Percentiles rank a stretch among this genome's conserved stretches.
These are phyloP conservation scores for Keithomyces neogunnii DNA, from an alignment of 2,329 filamentous ascomycete genomes.

Conservation along the genomic window DNA sequence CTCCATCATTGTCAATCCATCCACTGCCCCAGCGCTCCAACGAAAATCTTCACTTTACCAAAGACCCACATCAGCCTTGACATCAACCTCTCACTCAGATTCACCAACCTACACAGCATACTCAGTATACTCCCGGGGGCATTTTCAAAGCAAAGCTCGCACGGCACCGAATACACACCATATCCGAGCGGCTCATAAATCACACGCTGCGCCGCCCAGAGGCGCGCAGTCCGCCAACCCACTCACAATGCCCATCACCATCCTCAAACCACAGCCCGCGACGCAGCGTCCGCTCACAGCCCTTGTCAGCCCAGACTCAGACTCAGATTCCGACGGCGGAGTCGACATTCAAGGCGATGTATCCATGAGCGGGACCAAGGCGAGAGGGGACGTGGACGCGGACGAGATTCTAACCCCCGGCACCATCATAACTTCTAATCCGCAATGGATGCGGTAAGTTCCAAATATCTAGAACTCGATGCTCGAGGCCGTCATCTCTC, in stretches of 20 bases:
- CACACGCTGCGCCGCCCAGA: background rate
- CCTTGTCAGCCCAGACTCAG: constrained; percentile 26
- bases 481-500: background rate
- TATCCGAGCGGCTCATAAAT: background rate
- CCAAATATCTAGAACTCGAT: too few species aligned
- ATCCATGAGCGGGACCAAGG: constrained; percentile 35
- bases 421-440: constrained; percentile 77
- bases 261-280: constrained; percentile 31
- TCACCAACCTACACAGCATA: background rate
- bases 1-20: background rate
- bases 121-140: background rate
- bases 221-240: background rate
- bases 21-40: background rate
- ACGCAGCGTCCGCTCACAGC: constrained; percentile 14
- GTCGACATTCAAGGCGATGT: constrained; percentile 36
- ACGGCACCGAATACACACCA: background rate
- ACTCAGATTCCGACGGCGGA: constrained; percentile 37
- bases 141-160: too few species aligned
- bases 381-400: constrained; percentile 22
- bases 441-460: constrained; percentile 85
- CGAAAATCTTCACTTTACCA: constrained; percentile 18
- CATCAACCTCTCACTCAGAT: constrained; percentile 7
- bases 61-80: constrained; percentile 18
- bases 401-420: constrained; percentile 75
- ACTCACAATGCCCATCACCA: constrained; percentile 38